Conservation (phyloP, 2,329 filamentous ascomycete genomes). For the Alternaria sp. region DNA sequence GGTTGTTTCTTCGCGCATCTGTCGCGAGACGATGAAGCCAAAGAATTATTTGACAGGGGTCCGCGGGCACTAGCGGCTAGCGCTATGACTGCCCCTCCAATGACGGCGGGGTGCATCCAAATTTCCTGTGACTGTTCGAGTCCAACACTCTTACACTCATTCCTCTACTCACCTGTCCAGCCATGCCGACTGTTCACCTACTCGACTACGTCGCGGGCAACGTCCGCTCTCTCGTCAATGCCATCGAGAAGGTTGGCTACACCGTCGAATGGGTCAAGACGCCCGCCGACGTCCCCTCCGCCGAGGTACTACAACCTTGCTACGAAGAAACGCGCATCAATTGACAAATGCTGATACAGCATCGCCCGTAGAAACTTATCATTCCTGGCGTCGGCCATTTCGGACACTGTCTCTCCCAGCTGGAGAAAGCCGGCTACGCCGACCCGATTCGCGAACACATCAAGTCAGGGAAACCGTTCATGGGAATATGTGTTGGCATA, state of each 20-base stretch:
- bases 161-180: constrained; percentile 27
- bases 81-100: constrained; percentile 17
- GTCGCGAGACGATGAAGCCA: constrained; percentile 21
- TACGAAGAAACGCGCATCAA: constrained; percentile 20
- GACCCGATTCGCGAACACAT: constrained; percentile 86
- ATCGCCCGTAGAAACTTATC: constrained; percentile 76
- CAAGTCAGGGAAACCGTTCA: constrained; percentile 90
- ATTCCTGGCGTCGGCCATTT: constrained; percentile 97
- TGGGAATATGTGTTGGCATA: constrained; percentile 95
- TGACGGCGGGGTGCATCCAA: constrained; percentile 22
- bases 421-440: constrained; percentile 81
- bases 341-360: constrained; percentile 49
- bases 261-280: constrained; percentile 89
- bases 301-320: constrained; percentile 68
- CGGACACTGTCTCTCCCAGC: constrained; percentile 89
- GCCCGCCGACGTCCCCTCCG: constrained; percentile 82
- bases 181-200: constrained; percentile 80
- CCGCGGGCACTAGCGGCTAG: constrained; percentile 21
- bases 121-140: constrained; percentile 13
- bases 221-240: constrained; percentile 93
- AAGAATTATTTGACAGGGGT: constrained; percentile 23
- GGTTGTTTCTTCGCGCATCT: constrained; percentile 1
- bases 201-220: constrained; percentile 95
- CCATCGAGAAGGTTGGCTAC: constrained; percentile 94
- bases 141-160: constrained; percentile 1